Evolutionary conservation across 768 basidiomycete genomes (phyloP), one percentile per base, ranked within the genome.

Genomic region (Leucosporidium yakuticum): DNA sequence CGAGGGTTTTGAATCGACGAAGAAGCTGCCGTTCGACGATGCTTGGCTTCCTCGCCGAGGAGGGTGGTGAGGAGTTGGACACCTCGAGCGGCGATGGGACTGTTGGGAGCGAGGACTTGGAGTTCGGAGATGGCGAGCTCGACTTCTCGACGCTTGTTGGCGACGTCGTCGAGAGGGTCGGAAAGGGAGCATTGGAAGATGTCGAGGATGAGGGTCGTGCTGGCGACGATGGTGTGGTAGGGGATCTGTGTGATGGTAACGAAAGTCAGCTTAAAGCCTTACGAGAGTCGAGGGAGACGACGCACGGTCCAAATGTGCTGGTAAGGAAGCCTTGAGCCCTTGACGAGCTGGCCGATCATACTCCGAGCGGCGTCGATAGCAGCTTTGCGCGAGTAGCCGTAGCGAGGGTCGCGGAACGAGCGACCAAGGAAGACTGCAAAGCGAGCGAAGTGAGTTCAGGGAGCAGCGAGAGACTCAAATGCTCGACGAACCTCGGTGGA

Each of bases 131-230:
- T 64, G 0, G 72, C 72, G 53, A 47, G 32, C n/a, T 68, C 31
- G 29, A 73, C 72, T 47, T 69, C 69, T 31, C 23, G 27, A 1
- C 72, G 63, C 49, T 73, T 73, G 51, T 70, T 31, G 6, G 63
- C 51, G 11, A 53, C 54, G 55, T 69, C 66, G 48, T 61, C 50
- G 0, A 31, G 5, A 25, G 68, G 65, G 50, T 70, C 68, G 6
- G 65, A 29, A 0, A 57, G 53, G 6, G 68, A 62, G 27, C 64
- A 53, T 47, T 67, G 63, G 63, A 67, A 67, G n/a, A 73, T 65
- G 49, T 73, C 72, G 61, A 73, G 69, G 36, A 73, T 64, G 61
- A 73, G 51, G 14, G 63, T 67, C 4, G 68, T 73, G 14, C 68
- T 63, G n/a, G 72, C 72, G 11, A 39, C 23, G n/a, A 73, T 59